phyloP scores from a whole-genome alignment of 2,329 filamentous ascomycete genomes.

The Talaromyces sp. region DNA sequence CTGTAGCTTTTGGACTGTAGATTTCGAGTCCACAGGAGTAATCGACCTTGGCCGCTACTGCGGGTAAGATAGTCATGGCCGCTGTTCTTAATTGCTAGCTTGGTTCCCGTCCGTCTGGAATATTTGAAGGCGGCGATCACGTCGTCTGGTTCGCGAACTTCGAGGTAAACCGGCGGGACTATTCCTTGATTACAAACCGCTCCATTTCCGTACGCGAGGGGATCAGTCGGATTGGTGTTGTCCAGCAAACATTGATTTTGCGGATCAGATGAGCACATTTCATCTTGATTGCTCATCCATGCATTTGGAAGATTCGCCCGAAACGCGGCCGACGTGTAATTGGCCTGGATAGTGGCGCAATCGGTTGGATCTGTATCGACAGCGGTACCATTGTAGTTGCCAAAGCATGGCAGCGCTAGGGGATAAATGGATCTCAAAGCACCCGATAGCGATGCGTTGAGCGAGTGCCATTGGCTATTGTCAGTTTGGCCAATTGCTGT shows the following conservation, averaged over 20 bases:
- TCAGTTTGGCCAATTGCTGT: background rate
- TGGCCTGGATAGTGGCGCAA: background rate
- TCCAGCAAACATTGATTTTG: background rate
- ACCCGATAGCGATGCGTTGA: background rate
- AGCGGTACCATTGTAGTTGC: background rate
- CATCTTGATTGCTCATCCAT: slow-evolving; percentile 1
- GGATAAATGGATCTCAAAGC: background rate
- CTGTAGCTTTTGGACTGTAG: background rate
- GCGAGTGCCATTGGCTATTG: background rate
- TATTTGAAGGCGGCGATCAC: background rate
- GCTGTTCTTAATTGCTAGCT: slow-evolving; percentile 9
- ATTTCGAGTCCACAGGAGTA: background rate
- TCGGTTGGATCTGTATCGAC: background rate
- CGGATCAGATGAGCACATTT: background rate
- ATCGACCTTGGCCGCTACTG: background rate
- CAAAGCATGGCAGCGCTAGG: background rate
- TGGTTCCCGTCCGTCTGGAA: background rate
- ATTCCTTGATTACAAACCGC: background rate
- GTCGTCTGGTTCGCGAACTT: background rate
- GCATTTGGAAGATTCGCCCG: background rate
- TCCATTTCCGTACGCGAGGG: background rate
- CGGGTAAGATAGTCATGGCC: slow-evolving; percentile 12
- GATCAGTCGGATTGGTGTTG: background rate
- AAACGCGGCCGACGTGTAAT: background rate
- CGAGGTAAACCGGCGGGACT: background rate